Percentiles rank a stretch among this genome's conserved stretches.
These are phyloP conservation scores for Malassezia vespertilionis DNA, from an alignment of 1,284 basidiomycete genomes.

Conservation along the genomic window DNA sequence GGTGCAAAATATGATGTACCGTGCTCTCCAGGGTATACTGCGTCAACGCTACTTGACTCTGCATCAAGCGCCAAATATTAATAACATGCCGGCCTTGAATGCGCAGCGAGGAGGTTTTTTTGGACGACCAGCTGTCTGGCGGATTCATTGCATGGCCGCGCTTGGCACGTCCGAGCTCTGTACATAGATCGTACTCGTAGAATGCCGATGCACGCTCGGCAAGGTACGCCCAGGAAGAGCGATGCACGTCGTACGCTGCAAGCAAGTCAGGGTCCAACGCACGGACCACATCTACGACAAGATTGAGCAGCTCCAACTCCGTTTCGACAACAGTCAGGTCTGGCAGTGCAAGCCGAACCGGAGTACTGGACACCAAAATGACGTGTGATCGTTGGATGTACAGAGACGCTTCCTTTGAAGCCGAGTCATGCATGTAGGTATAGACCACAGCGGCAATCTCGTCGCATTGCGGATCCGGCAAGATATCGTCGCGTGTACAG, in stretches of 20 bases:
- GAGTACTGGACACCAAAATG: slow-evolving; percentile 21
- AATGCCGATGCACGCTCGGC: slow-evolving; percentile 55
- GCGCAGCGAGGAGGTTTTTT: slow-evolving; percentile 70
- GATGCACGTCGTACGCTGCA: slow-evolving; percentile 82
- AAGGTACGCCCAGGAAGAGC: slow-evolving; percentile 80
- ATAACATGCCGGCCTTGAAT: slow-evolving; percentile 79
- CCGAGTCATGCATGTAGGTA: slow-evolving; percentile 56
- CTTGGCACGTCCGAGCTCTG: slow-evolving; percentile 46
- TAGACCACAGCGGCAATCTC: slow-evolving; percentile 64
- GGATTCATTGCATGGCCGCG: slow-evolving; percentile 5
- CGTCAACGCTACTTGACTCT: slow-evolving; percentile 66
- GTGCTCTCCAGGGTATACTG: slow-evolving; percentile 85
- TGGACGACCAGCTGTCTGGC: slow-evolving; percentile 58
- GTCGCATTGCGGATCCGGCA: slow-evolving; percentile 65
- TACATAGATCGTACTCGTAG: slow-evolving; percentile 33
- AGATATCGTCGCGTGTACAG: slow-evolving; percentile 55
- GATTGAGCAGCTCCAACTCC: slow-evolving; percentile 75
- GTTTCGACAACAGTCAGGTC: slow-evolving; percentile 53
- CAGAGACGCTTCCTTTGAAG: slow-evolving; percentile 15
- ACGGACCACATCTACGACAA: slow-evolving; percentile 63
- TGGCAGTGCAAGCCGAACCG: slow-evolving; percentile 25
- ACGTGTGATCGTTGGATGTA: slow-evolving; percentile 23
- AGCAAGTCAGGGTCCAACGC: slow-evolving; percentile 82
- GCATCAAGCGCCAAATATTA: slow-evolving; percentile 84
- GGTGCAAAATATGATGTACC: slow-evolving; percentile 51